Base-by-base conservation (phyloP, 129 eudicot genomes). In the Helianthus tuberosus region DNA sequence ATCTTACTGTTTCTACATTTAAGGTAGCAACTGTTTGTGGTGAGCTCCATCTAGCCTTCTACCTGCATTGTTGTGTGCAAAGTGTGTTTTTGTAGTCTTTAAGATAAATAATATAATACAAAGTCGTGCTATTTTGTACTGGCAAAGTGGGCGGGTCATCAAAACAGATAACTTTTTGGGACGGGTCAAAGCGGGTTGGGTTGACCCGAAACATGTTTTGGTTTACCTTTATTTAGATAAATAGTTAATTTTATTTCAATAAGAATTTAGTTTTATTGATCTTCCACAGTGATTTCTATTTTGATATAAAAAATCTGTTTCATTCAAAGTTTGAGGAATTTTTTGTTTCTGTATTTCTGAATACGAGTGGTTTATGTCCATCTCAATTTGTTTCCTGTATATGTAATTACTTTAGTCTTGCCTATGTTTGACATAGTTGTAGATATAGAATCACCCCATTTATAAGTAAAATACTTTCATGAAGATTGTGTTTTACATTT, bases 11-110 rank as follows among this genome's bases (percentile, higher is more conserved):
- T 69, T 69, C 52, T 38, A 7, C 59, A 35, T 17, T 44, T 59
- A 12, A 63, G 52, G 57, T 62, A 71, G 76, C 66, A 51, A 17
- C 60, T 51, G 55, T 51, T 77, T 78, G 66, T 70, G 77, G 47
- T 64, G 11, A 44, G 60, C 66, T 12, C 73, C 49, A 49, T 61
- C 5, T 49, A 17, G 25, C 41, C 36, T 60, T 60, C 25, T 59
- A 36, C 32, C 15, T 54, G 69, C 64, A 61, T 15, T 27, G 43
- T 57, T 72, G 39, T 55, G 66, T 32, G 68, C 29, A 27, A 38
- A 71, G 60, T 15, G 50, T 54, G 50, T 8, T 39, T 64, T 60
- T 47, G 25, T 68, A 23, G 44, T 48, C 41, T 50, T 48, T 71
- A 53, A 16, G 75, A 52, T 15, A 38, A 36, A 70, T 53, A 70